Evolutionary conservation across 139 green algal genomes (phyloP).

Genomic region (Chlamydomonas eustigma): DNA sequence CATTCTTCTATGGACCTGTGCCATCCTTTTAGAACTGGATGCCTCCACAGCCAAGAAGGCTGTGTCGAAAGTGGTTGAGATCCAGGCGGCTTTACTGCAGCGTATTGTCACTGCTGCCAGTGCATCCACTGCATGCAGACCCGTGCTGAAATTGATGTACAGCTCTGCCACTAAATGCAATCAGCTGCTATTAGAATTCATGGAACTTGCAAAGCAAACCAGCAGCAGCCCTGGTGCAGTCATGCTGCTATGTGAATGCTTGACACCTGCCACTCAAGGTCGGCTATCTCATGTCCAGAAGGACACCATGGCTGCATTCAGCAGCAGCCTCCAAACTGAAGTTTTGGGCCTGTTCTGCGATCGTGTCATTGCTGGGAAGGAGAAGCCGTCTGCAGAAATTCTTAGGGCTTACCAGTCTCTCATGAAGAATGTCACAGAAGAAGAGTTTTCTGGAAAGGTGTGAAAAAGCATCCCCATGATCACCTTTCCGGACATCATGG

Average conservation of each 20-base stretch:
- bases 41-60: constrained; percentile 52
- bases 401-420: not conserved
- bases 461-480: too few relatives aligned
- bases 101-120: not conserved
- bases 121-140: not conserved
- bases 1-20: constrained; percentile 51
- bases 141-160: not conserved
- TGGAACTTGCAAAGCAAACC: not conserved
- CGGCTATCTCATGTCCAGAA: not conserved
- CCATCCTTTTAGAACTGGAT: constrained; percentile 47
- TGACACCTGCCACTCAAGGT: constrained; percentile 4
- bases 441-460: constrained; percentile 46
- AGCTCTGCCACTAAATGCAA: not conserved
- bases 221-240: not conserved
- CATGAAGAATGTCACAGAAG: not conserved
- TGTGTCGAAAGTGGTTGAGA: constrained; percentile 61
- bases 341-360: not conserved
- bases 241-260: not conserved
- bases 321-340: too few relatives aligned
- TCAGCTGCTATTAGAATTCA: not conserved
- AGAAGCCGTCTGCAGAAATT: not conserved
- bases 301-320: too few relatives aligned
- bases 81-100: constrained; percentile 31
- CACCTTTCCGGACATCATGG: too few relatives aligned
- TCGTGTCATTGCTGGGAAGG: not conserved